phyloP scores from a whole-genome alignment of 495 filamentous ascomycete genomes.

The Chaetomium fimeti region DNA sequence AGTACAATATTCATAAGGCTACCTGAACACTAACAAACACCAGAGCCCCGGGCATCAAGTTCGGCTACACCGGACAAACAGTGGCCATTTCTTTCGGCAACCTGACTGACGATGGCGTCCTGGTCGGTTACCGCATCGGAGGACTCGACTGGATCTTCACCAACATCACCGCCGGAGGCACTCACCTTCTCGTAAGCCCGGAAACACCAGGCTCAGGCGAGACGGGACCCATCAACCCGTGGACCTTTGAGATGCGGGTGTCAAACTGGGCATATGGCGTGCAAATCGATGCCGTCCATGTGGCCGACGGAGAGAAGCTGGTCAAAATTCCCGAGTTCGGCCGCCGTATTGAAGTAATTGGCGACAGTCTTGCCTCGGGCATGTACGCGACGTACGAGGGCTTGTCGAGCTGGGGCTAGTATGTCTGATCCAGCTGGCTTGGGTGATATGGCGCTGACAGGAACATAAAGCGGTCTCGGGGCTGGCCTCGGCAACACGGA shows the following conservation, averaged over 20 bases:
- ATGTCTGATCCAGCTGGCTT: constrained; percentile 19
- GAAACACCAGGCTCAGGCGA: constrained; percentile 43
- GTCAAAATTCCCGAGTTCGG: constrained; percentile 51
- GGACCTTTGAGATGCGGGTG: constrained; percentile 56
- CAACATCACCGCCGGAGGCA: constrained; percentile 60
- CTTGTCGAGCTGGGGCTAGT: constrained; percentile 59
- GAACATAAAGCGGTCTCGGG: constrained; percentile 45
- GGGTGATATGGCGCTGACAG: neutral
- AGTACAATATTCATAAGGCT: too few species aligned
- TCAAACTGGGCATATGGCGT: constrained; percentile 68
- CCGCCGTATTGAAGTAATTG: constrained; percentile 64
- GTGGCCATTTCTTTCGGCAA: constrained; percentile 64
- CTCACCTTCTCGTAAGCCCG: constrained; percentile 58
- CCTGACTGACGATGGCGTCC: constrained; percentile 53
- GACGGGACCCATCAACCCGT: constrained; percentile 42
- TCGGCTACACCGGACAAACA: constrained; percentile 62
- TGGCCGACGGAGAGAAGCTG: constrained; percentile 48
- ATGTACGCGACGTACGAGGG: constrained; percentile 66
- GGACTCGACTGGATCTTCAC: constrained; percentile 67
- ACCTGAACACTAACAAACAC: neutral
- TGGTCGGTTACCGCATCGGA: constrained; percentile 62
- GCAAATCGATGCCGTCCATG: constrained; percentile 58
- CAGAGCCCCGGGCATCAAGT: constrained; percentile 61
- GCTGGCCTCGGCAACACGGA: constrained; percentile 64
- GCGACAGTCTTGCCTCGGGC: constrained; percentile 57